A percentile compares a stretch with the other conserved stretches of the same genome.
These are phyloP conservation scores for Bathelium albidoporum DNA, from an alignment of 495 filamentous ascomycete genomes.

Conservation along the genomic window DNA sequence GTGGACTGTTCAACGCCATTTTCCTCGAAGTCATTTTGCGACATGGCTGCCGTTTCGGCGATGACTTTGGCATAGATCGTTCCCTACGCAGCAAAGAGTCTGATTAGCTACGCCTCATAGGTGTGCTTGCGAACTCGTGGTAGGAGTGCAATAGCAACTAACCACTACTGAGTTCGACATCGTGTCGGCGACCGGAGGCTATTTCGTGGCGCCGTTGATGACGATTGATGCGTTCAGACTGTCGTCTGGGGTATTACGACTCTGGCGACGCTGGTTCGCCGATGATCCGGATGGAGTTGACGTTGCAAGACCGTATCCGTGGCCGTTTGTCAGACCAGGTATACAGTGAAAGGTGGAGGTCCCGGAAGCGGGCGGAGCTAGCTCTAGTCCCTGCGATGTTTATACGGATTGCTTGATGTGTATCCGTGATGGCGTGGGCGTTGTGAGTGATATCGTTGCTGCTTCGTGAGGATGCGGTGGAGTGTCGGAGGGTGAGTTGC, in stretches of 20 bases:
- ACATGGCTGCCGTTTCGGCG: constrained; percentile 75
- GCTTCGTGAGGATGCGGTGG: neutral
- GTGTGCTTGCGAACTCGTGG: constrained; percentile 9
- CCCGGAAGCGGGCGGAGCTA: neutral
- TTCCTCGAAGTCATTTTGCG: constrained; percentile 92
- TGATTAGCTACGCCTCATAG: constrained; percentile 5
- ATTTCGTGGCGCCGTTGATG: neutral
- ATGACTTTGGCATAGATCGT: constrained; percentile 82
- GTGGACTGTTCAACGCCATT: constrained; percentile 79
- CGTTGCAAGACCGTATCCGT: neutral
- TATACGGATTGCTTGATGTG: neutral
- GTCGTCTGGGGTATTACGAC: neutral
- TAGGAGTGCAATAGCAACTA: constrained; percentile 33
- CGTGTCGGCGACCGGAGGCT: constrained; percentile 6
- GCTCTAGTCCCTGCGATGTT: neutral
- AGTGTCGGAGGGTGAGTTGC: neutral
- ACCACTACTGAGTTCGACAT: constrained; percentile 61
- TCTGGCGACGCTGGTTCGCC: neutral
- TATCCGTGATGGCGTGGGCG: neutral
- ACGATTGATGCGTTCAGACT: neutral
- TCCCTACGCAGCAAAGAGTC: constrained; percentile 43
- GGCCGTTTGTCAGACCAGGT: neutral
- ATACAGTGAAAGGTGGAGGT: neutral
- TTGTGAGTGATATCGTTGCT: neutral
- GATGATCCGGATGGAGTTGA: neutral